Base-by-base conservation (phyloP, 2,329 filamentous ascomycete species). In the Fusarium dimerum region DNA sequence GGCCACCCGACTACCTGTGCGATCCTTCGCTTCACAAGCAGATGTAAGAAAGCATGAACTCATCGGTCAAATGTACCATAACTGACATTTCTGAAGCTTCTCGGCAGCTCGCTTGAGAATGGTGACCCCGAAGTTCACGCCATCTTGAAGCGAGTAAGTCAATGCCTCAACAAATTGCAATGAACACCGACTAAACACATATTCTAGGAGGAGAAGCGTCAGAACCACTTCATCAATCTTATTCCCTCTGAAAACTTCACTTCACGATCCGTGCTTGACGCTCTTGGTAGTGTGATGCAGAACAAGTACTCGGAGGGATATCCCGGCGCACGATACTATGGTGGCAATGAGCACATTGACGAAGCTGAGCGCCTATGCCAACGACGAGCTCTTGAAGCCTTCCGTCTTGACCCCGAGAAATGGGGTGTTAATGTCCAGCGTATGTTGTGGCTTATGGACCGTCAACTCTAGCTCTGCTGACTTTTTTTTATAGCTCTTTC, bases 221-320 rank as follows among this genome's bases (percentile, higher is more conserved):
- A 97, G 73, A 95, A 96, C 74, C 90, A 96, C 73, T 97, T 96
- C 70, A 95, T 97, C 77, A 96, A 97, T 75, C 80, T 95, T 54
- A 95, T 95, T 60, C 90, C 90, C 20, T 95, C 90, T 12, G 90
- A 95, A 76, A 95, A 95, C 78, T 94, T 95, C 70, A 95, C 90
- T 29, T 94, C 90, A 6, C 88, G 92, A 72, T 90, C 90, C 20
- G 90, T 95, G 17, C 83, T 95, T 50, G 90, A 95, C 77, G 90
- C 90, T 30, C 78, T 95, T 55, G 90, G 90, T 61, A 94, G 90
- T 78, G 88, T 91, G 48, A 95, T 95, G 91, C 90, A 94, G 73
- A 95, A 96, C 76, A 97, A 97, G 75, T 97, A 97, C 78, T 97
- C 92, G 1, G 93, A 97, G 73, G 93, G 93, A 45, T 97, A 97